Evolutionary conservation across 2,329 filamentous ascomycete species (phyloP), one percentile per base, ranked within the genome.

Genomic region (Drechmeria coniospora): DNA sequence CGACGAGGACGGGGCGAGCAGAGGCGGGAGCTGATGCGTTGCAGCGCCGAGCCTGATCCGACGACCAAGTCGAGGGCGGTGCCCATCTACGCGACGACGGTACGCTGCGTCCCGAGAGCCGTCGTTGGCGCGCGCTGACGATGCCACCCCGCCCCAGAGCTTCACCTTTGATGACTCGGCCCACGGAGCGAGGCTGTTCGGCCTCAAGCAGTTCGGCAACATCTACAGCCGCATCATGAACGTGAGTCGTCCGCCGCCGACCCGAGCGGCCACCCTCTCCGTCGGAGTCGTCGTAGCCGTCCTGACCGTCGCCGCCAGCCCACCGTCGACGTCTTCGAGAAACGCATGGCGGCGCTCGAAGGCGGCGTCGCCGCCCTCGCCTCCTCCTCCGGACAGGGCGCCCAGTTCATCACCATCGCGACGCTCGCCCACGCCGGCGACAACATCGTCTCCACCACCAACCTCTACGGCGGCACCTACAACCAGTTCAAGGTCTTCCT

Each of bases 151-250:
- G 11, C 8, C 15, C 15, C 39, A 84, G 79, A 93, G 83, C 46
- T 98, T 65, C 56, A 74, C 73, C 29, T 98, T 98, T 70, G 79
- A 95, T 70, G 82, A 95, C 61, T 93, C 83, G 28, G 87, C 84
- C 27, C 90, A 95, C 47, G 90, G 83, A 36, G 90, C 90, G 31
- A 76, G 84, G 52, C 76, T 98, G 23, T 98, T 98, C 50, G 81
- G 83, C 49, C 80, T 98, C 54, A 92, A 95, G 62, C 84, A 95
- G 59, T 79, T 82, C 45, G 90, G 86, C 57, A 95, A 95, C 60
- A 92, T 95, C 54, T 98, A 98, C 67, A 90, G 78, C 53, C 82
- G 90, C 38, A 84, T 98, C 45, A 83, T 81, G 79, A 94, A 95
- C 57, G 80, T 83, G 47, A 48, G 70, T 56, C 10, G 11, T 8